Percentiles rank a stretch among this genome's conserved stretches.
These are phyloP conservation scores for Schoenoplectus triqueter DNA, from an alignment of 202 grass and related monocot species.

Conservation along the genomic window DNA sequence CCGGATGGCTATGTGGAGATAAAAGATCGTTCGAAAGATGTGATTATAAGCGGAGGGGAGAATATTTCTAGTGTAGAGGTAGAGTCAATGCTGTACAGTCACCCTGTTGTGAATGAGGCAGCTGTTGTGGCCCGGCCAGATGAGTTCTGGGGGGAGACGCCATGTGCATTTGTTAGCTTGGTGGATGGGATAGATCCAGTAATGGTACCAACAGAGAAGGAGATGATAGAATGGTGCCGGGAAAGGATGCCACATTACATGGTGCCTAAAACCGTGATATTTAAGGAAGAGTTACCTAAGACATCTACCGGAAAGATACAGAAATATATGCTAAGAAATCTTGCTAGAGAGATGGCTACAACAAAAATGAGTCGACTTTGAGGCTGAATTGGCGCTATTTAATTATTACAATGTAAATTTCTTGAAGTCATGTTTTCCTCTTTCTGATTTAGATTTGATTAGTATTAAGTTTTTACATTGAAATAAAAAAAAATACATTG, in stretches of 20 bases:
- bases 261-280: conserved; percentile 74
- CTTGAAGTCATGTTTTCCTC: neutral
- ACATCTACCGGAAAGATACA: conserved; percentile 88
- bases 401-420: neutral
- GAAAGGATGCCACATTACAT: conserved; percentile 77
- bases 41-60: conserved; percentile 95
- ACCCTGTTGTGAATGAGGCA: conserved; percentile 71
- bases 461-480: neutral
- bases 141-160: conserved; percentile 80
- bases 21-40: conserved; percentile 88
- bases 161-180: conserved; percentile 78
- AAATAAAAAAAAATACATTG: neutral
- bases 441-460: neutral
- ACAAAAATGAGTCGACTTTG: conserved; percentile 32
- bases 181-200: conserved; percentile 36
- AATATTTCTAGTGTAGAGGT: conserved; percentile 98
- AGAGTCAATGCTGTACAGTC: conserved; percentile 68
- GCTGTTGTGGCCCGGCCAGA: conserved; percentile 73
- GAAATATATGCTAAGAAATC: conserved; percentile 61
- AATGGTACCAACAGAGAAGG: conserved; percentile 42
- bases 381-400: neutral
- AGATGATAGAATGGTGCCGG: conserved; percentile 69
- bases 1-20: conserved; percentile 90
- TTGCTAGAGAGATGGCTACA: conserved; percentile 62
- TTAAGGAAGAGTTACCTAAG: conserved; percentile 72